Evolutionary conservation across 2,329 filamentous ascomycete species (phyloP).

Genomic region (Boeremia exigua): DNA sequence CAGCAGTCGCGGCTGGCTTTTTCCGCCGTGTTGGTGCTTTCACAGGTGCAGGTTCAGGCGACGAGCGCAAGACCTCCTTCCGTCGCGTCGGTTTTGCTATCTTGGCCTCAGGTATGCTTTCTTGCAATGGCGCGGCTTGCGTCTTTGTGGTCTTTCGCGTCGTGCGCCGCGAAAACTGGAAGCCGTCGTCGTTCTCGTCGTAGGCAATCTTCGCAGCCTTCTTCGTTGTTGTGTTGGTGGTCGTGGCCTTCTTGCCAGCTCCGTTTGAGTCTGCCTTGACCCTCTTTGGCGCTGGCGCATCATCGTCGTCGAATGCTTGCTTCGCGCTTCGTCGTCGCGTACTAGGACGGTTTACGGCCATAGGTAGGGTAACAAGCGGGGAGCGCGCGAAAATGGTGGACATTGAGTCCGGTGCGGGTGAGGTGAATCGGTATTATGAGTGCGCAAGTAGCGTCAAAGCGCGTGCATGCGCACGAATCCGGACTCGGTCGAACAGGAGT

Average conservation of each 20-base stretch:
- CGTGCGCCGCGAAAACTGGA: slow-evolving; percentile 54
- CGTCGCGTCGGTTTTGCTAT: slow-evolving; percentile 30
- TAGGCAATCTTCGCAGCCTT: slow-evolving; percentile 52
- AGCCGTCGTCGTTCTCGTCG: slow-evolving; percentile 56
- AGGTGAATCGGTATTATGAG: slow-evolving; percentile 25
- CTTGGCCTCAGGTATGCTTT: slow-evolving; percentile 40
- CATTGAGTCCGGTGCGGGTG: slow-evolving; percentile 44
- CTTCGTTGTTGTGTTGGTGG: slow-evolving; percentile 41
- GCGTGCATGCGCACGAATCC: slow-evolving; percentile 44
- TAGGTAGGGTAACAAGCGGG: slow-evolving; percentile 55
- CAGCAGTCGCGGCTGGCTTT: slow-evolving; percentile 23
- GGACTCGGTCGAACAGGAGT: slow-evolving; percentile 6
- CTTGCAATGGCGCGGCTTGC: slow-evolving; percentile 33
- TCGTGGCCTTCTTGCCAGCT: slow-evolving; percentile 44
- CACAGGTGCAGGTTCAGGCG: slow-evolving; percentile 13
- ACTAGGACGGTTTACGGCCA: slow-evolving; percentile 53
- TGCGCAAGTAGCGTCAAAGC: slow-evolving; percentile 34
- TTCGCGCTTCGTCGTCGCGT: slow-evolving; percentile 56
- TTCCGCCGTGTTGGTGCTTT: slow-evolving; percentile 25
- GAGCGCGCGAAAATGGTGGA: slow-evolving; percentile 45
- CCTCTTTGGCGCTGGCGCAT: slow-evolving; percentile 53
- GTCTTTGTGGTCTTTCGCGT: slow-evolving; percentile 46
- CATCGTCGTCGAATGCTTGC: slow-evolving; percentile 53
- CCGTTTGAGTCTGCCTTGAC: slow-evolving; percentile 48
- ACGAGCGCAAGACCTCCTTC: slow-evolving; percentile 8